phyloP scores from a whole-genome alignment of 1,284 basidiomycete genomes.

The Pseudozyma sp. region DNA sequence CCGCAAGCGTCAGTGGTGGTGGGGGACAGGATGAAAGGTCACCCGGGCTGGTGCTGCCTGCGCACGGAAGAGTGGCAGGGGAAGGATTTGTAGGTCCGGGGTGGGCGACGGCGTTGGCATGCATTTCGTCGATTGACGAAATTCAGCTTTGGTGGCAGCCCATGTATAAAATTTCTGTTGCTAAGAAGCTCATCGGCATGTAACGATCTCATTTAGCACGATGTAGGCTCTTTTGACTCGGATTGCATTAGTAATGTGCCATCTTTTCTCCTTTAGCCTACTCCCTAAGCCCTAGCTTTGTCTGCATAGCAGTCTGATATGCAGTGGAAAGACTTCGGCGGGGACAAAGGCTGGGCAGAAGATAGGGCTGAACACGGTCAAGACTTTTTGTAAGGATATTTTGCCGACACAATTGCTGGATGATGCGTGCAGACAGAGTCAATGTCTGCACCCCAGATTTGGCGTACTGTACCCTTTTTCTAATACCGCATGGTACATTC shows the following conservation, averaged over 20 bases:
- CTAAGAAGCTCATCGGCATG: constrained; percentile 45
- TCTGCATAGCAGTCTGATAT: no score
- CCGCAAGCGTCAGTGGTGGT: constrained; percentile 11
- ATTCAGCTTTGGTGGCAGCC: constrained; percentile 59
- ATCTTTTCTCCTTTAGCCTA: background rate
- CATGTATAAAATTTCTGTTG: constrained; percentile 53
- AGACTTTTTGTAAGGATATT: no score
- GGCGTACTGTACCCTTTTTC: no score
- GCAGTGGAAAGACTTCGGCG: no score
- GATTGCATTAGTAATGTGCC: background rate
- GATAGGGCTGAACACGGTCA: no score
- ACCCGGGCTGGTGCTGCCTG: constrained; percentile 46
- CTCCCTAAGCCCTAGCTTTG: no score
- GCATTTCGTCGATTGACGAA: constrained; percentile 47
- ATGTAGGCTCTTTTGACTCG: background rate
- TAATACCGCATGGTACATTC: no score
- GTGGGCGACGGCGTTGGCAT: constrained; percentile 48
- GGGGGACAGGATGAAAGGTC: constrained; percentile 24
- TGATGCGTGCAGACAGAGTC: no score
- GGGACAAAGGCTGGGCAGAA: no score
- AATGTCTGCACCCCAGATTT: no score
- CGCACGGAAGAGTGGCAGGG: constrained; percentile 50
- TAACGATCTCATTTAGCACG: constrained; percentile 3
- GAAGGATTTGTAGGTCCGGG: constrained; percentile 49
- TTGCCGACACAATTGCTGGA: no score